A percentile compares a stretch with the other conserved stretches of the same genome.
Evolutionary conservation across 192 early-diverging fungal genomes (phyloP).

Genomic region (Chytriomyces sp.): DNA sequence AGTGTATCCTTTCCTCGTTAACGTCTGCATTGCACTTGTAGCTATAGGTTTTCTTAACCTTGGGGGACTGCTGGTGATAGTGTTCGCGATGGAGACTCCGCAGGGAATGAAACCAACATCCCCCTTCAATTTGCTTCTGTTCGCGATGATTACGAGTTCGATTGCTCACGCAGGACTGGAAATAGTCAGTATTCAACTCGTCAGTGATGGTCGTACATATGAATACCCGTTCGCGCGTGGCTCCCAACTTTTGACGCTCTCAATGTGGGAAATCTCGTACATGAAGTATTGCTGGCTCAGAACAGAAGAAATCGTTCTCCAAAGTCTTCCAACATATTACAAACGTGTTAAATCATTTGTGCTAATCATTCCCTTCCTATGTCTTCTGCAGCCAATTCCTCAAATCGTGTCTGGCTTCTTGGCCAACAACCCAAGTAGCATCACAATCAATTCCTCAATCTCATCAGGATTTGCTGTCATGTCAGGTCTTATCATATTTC

Average conservation of each 20-base stretch:
- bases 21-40: no score
- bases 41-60: no score
- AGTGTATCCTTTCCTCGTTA: no score
- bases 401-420: no score
- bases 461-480: no score
- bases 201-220: background rate
- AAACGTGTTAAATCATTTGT: background rate
- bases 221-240: background rate
- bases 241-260: background rate
- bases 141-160: background rate
- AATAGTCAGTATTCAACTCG: background rate
- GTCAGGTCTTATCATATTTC: no score
- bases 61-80: no score
- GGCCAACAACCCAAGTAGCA: no score
- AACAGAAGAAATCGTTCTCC: background rate
- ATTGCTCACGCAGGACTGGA: background rate
- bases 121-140: background rate
- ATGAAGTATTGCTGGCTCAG: background rate
- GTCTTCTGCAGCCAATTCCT: no score
- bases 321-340: background rate
- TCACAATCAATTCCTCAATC: no score
- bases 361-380: no score
- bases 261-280: background rate
- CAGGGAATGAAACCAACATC: background rate
- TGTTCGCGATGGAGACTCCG: background rate